phyloP scores from a whole-genome alignment of 495 filamentous ascomycete species.

The Lophium mytilinum region DNA sequence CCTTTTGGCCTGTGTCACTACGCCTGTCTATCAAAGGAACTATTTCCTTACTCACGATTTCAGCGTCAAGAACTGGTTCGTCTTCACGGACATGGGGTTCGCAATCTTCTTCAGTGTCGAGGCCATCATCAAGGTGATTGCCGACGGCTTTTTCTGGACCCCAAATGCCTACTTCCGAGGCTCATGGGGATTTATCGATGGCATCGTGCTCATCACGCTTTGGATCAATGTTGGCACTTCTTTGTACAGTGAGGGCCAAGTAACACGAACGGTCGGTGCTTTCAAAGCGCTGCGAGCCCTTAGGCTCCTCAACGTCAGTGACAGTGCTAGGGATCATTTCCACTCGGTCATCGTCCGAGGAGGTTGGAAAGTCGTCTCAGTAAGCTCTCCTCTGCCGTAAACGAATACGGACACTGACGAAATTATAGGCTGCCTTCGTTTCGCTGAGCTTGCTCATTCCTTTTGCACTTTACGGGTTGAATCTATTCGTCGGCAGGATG shows the following conservation, averaged over 20 bases:
- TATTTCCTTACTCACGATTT: conserved; percentile 56
- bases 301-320: conserved; percentile 86
- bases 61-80: conserved; percentile 75
- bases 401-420: too few relatives aligned
- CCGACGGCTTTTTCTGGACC: conserved; percentile 94
- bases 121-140: conserved; percentile 85
- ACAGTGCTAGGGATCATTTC: conserved; percentile 92
- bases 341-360: conserved; percentile 92
- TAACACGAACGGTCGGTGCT: conserved; percentile 85
- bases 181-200: conserved; percentile 96
- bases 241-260: conserved; percentile 63
- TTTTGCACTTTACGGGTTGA: conserved; percentile 91
- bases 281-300: conserved; percentile 98
- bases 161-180: conserved; percentile 95
- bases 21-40: conserved; percentile 82
- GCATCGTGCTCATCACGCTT: conserved; percentile 81
- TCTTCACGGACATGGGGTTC: conserved; percentile 85
- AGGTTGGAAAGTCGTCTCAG: conserved; percentile 78
- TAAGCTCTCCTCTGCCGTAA: conserved; percentile 19
- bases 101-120: conserved; percentile 81
- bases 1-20: conserved; percentile 86
- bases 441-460: conserved; percentile 91
- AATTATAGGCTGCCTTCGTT: conserved; percentile 66
- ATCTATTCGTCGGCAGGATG: conserved; percentile 82
- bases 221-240: conserved; percentile 92